Evolutionary conservation across 179 eudicot genomes (phyloP).

Genomic region (Beta lomatogona): DNA sequence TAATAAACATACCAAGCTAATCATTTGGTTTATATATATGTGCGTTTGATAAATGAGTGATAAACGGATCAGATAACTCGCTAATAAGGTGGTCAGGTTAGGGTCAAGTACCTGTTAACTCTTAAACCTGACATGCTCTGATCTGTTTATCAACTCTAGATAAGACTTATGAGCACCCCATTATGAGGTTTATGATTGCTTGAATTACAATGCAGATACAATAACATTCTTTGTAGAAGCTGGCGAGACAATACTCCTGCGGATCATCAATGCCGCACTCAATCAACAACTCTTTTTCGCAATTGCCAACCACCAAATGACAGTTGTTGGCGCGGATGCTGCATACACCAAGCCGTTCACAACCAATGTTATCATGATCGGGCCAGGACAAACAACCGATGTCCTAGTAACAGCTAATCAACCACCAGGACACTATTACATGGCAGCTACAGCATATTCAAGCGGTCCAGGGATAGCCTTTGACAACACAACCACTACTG

Average conservation of each 20-base stretch:
- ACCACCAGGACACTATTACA: conserved; percentile 62
- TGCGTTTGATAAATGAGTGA: no score
- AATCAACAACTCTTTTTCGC: conserved; percentile 84
- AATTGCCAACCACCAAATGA: conserved; percentile 80
- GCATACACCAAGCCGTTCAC: conserved; percentile 69
- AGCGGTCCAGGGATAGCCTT: conserved; percentile 57
- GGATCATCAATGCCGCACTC: conserved; percentile 90
- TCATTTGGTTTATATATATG: no score
- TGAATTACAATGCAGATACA: conserved; percentile 50
- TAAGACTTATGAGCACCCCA: background rate
- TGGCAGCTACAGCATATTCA: conserved; percentile 84
- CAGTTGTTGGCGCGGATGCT: conserved; percentile 73
- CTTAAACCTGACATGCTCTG: background rate
- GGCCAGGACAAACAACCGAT: conserved; percentile 86
- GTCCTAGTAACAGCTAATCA: conserved; percentile 74
- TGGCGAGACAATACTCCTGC: conserved; percentile 68
- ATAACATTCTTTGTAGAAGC: conserved; percentile 40
- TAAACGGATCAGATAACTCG: no score
- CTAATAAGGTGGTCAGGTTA: no score
- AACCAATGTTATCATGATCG: conserved; percentile 68
- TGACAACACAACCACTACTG: conserved; percentile 87
- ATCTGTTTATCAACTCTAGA: background rate
- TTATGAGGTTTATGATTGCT: background rate
- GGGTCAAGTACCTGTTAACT: no score
- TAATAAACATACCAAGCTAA: no score